Evolutionary conservation across 1,284 basidiomycete species (phyloP), one percentile per base, ranked within the genome.

Genomic region (Cerioporus squamosus): DNA sequence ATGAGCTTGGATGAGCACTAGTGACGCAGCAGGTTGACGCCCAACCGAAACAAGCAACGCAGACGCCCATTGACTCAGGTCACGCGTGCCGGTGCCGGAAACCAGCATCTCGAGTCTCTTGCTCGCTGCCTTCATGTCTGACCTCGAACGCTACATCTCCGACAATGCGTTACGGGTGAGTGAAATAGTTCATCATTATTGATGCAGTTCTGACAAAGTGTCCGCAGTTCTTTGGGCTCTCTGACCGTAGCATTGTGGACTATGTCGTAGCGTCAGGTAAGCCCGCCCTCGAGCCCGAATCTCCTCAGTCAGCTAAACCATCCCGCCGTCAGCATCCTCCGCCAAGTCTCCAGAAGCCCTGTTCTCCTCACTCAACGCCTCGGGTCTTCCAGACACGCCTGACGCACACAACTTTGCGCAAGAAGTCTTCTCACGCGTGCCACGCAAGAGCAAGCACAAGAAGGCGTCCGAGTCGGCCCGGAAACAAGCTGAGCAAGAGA

Each of bases 251-350:
- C 62, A 92, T 91, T 59, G 85, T 94, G 65, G 90, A 94, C 77
- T 96, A 89, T 75, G 89, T 96, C 31, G 79, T 93, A 73, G 92
- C 93, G 46, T 86, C 90, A 73, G 93, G 93, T 90, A 61, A 52
- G 85, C 75, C 31, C n/a, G 36, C 36, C 22, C 31, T 14, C 48
- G 14, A 38, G 49, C 53, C 48, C 52, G 5, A 33, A 22, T 42
- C 69, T 40, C 66, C 69, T 48, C 39, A 1, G 6, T 1, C 31
- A 15, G 24, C 47, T 57, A 5, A n/a, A 18, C 43, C 42, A 51
- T 15, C 7, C 20, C 18, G 53, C 49, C 44, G 57, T 6, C 67
- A 92, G 95, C 95, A 17, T 84, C 90, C 5, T 88, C 89, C 40
- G 84, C 94, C 54, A 95, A 95, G 72, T 87, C 90, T 7, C 81